Percentiles rank a stretch among this genome's conserved stretches.
Evolutionary conservation across 2,329 filamentous ascomycete species (phyloP).

Genomic region (Sporothrix mexicana): DNA sequence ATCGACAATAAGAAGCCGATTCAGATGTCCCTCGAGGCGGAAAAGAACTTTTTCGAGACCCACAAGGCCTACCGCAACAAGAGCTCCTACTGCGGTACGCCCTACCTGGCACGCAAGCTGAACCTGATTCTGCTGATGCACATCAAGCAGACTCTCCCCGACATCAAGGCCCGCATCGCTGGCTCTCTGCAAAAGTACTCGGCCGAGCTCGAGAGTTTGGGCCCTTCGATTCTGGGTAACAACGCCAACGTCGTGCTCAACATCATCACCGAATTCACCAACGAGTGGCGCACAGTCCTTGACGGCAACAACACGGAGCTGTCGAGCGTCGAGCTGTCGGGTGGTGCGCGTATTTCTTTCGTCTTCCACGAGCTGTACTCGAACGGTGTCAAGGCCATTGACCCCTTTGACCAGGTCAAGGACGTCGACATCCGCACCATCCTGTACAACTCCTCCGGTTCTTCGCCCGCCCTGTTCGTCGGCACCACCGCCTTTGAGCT

Average conservation of each 20-base stretch:
- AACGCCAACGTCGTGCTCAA: constrained; percentile 95
- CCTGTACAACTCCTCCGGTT: constrained; percentile 98
- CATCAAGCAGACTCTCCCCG: constrained; percentile 98
- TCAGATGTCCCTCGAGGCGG: constrained; percentile 84
- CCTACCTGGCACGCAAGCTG: constrained; percentile 93
- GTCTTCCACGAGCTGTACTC: constrained; percentile 99
- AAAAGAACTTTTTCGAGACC: constrained; percentile 97
- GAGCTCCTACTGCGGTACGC: constrained; percentile 97
- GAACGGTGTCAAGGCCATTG: constrained; percentile 95
- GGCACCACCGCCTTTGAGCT: constrained; percentile 98
- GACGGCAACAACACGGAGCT: constrained; percentile 97
- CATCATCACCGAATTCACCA: constrained; percentile 98
- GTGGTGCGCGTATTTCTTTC: constrained; percentile 97
- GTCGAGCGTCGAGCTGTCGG: constrained; percentile 91
- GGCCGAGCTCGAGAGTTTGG: constrained; percentile 78
- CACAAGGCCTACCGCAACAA: constrained; percentile 99
- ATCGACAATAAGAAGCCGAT: constrained; percentile 99
- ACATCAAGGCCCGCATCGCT: constrained; percentile 97
- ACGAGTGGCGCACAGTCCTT: constrained; percentile 93
- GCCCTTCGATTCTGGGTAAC: constrained; percentile 94
- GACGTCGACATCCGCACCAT: constrained; percentile 97
- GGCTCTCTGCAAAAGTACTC: constrained; percentile 92
- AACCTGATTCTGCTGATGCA: constrained; percentile 99
- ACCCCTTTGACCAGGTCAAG: constrained; percentile 97
- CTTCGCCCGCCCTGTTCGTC: constrained; percentile 94